Conservation (phyloP, 345 rosid genomes). For the Salix arbutifolia region DNA sequence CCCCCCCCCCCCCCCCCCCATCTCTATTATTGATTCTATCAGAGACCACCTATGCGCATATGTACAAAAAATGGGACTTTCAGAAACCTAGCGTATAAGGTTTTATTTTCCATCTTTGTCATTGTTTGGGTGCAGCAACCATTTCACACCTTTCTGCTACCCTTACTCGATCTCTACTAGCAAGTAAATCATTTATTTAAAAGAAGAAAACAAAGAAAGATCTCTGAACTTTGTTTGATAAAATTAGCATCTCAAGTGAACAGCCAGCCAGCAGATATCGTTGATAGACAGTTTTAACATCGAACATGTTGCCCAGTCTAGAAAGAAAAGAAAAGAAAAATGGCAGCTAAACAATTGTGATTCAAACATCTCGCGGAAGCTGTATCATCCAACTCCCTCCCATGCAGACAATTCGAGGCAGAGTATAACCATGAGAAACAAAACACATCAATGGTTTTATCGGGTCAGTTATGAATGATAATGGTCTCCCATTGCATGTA, state of each 20-base stretch:
- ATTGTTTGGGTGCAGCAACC: not conserved
- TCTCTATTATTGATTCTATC: no score
- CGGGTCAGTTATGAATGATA: not conserved
- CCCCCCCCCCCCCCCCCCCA: no score
- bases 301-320: not conserved
- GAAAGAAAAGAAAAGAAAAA: not conserved
- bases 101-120: not conserved
- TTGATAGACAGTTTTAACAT: not conserved
- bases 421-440: not conserved
- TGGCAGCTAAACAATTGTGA: not conserved
- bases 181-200: not conserved
- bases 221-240: conserved; percentile 47
- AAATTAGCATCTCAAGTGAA: conserved; percentile 5
- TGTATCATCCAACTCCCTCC: not conserved
- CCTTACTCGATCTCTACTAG: not conserved
- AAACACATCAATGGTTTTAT: not conserved
- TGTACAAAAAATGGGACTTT: no score
- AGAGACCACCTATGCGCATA: no score
- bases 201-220: not conserved
- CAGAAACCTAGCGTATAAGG: not conserved
- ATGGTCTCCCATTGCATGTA: not conserved
- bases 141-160: not conserved
- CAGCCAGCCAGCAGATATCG: conserved; percentile 5
- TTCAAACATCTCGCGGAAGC: not conserved
- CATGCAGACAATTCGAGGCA: not conserved